phyloP scores from a whole-genome alignment of 306 rosid species.

The Cajanus cajan region DNA sequence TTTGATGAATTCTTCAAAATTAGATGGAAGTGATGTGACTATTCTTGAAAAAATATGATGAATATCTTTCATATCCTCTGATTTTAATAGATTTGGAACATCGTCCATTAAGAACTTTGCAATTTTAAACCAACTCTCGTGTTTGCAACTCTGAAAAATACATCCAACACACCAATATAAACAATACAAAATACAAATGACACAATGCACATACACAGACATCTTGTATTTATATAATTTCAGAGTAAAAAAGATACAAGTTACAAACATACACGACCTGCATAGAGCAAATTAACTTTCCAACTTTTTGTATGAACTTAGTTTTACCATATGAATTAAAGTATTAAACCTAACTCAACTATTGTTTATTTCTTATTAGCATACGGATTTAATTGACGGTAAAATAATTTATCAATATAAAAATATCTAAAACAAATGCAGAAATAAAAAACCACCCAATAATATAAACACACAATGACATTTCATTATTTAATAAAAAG shows the following conservation, averaged over 20 bases:
- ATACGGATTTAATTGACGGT: background rate
- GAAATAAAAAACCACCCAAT: background rate
- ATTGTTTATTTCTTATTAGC: background rate
- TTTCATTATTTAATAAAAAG: background rate
- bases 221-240: background rate
- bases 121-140: slow-evolving; percentile 80
- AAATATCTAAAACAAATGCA: background rate
- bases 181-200: slow-evolving; percentile 17
- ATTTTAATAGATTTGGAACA: slow-evolving; percentile 72
- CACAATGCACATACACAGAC: background rate
- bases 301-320: background rate
- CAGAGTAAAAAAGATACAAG: background rate
- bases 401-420: background rate
- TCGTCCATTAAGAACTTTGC: slow-evolving; percentile 80
- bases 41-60: slow-evolving; percentile 59
- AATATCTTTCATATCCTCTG: slow-evolving; percentile 57
- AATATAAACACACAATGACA: background rate
- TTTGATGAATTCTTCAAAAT: slow-evolving; percentile 81
- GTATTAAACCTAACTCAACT: background rate
- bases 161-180: slow-evolving; percentile 11
- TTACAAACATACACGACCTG: background rate
- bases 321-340: too few relatives aligned
- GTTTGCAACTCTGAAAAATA: slow-evolving; percentile 89
- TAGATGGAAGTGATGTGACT: slow-evolving; percentile 69
- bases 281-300: background rate